Percentiles rank a stretch among this genome's conserved stretches.
phyloP scores from a whole-genome alignment of 78 protist genomes.

The Dictyostelium discoideum region dicty_2.7 NC_007089.4:6063501-6064000 shows the following conservation, averaged over 20 bases:
- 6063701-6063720: background rate
- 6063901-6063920: too few species aligned
- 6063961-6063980: too few species aligned
- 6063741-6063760: background rate
- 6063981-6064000: too few species aligned
- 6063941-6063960: too few species aligned
- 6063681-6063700: background rate
- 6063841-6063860: background rate
- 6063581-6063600: slow-evolving; percentile 37
- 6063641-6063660: slow-evolving; percentile 47
- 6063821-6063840: background rate
- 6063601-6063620: background rate
- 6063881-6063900: background rate
- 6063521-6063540: background rate
- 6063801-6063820: background rate
- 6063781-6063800: background rate
- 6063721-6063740: background rate
- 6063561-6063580: slow-evolving; percentile 25
- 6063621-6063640: slow-evolving; percentile 47
- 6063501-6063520: background rate
- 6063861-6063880: background rate
- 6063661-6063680: slow-evolving; percentile 79
- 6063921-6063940: too few species aligned
- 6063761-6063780: background rate
- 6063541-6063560: background rate